phyloP scores from a whole-genome alignment of 768 basidiomycete genomes.

The Leccinum variicolor region DNA sequence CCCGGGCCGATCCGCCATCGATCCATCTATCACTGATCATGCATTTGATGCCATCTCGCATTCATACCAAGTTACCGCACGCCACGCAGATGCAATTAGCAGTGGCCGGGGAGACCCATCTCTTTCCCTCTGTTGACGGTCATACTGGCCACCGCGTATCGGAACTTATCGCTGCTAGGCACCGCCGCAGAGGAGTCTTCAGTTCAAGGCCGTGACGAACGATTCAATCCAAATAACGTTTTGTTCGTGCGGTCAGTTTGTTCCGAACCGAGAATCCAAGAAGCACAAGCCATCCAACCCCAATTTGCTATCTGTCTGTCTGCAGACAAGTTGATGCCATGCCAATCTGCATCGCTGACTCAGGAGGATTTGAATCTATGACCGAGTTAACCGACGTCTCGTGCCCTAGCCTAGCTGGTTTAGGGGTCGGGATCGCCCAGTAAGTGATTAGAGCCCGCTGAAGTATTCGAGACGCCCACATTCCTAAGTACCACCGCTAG shows the following conservation, averaged over 20 bases:
- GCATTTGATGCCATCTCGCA: too few relatives aligned
- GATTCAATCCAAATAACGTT: not conserved
- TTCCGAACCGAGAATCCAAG: not conserved
- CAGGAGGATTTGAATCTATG: not conserved
- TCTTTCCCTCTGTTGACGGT: not conserved
- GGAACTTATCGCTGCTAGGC: not conserved
- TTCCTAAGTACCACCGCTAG: not conserved
- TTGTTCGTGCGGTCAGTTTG: not conserved
- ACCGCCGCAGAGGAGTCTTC: not conserved
- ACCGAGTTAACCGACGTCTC: not conserved
- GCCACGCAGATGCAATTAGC: not conserved
- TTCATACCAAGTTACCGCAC: not conserved
- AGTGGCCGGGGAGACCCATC: not conserved
- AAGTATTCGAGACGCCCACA: not conserved
- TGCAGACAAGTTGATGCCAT: not conserved
- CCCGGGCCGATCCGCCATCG: not conserved
- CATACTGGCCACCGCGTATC: not conserved
- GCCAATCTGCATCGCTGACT: not conserved
- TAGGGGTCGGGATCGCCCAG: not conserved
- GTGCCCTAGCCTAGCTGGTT: not conserved
- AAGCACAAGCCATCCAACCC: not conserved
- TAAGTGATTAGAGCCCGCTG: not conserved
- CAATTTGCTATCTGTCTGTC: too few relatives aligned
- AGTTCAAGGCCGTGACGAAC: not conserved
- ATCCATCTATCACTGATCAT: too few relatives aligned